Base-by-base conservation (phyloP, 2,329 filamentous ascomycete genomes). In the Fusarium ambrosium region DNA sequence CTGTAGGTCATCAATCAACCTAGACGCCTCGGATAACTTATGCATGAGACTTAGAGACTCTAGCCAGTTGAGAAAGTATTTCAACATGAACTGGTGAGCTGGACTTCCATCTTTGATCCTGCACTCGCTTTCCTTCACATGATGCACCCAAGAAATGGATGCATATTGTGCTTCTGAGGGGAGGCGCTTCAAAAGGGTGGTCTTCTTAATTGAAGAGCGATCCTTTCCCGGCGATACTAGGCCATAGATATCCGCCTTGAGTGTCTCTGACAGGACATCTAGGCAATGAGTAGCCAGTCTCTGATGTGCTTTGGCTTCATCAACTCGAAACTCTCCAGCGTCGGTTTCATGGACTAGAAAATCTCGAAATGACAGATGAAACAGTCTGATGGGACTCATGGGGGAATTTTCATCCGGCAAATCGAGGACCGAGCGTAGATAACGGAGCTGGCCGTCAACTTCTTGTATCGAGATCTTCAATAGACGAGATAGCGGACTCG, bases 281-380 rank as follows among this genome's bases (percentile, higher is more conserved):
- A 67, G 27, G 10, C 76, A 78, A 4, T 45, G 58, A 2, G 9
- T n/a, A 1, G 64, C 66, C 0, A 77, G 16, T 6, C 11, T 13
- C 2, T 24, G 1, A 10, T 78, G 72, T 0, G 39, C 11, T 14
- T 34, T 18, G 7, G 29, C 9, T 9, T 73, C 64, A 13, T 76
- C 60, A 10, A 78, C 18, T 62, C 55, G 71, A n/a, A 79, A 77
- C 70, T 68, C 64, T 73, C 78, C 11, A 39, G 80, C 77, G 34
- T 79, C 62, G 7, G 53, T 4, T n/a, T 71, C 37, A 63, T 82
- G 71, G 11, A 70, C 0, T 1, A 78, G 24, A 4, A 78, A 79
- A 51, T 85, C 82, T 18, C 80, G 79, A 60, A 86, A 86, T 0
- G 84, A 85, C 13, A 81, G 66, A 56, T 86, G 83, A 4, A 83